A percentile compares a stretch with the other conserved stretches of the same genome.
Conservation (phyloP, 805 yeast species). For the Cyberlindnera americana region DNA sequence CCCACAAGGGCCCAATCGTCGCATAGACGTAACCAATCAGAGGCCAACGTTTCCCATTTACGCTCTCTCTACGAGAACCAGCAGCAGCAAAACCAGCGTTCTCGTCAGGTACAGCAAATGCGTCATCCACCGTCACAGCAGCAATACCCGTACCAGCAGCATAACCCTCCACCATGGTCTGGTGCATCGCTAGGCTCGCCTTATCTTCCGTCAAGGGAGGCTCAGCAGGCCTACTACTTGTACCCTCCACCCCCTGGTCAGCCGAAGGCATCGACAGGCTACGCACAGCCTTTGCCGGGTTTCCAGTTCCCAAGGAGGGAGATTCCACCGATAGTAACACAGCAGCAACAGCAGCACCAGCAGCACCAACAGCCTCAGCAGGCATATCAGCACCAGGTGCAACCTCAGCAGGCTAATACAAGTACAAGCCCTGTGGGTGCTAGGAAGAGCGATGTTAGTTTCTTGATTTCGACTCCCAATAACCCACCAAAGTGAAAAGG, state of each 20-base stretch:
- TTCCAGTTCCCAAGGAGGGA: slow-evolving; percentile 9
- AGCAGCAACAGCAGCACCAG: background rate
- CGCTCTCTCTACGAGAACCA: slow-evolving; percentile 23
- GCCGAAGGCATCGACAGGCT: slow-evolving; percentile 5
- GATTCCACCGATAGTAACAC: slow-evolving; percentile 1
- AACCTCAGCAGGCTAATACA: slow-evolving; percentile 5
- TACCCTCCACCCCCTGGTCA: slow-evolving; percentile 6
- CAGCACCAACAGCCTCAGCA: background rate
- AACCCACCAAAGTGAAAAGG: slow-evolving; percentile 25
- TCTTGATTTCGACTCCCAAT: slow-evolving; percentile 26
- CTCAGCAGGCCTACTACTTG: slow-evolving; percentile 8
- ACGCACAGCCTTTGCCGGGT: slow-evolving; percentile 5
- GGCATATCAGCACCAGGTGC: slow-evolving; percentile 2
- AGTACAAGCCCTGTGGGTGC: slow-evolving; percentile 6
- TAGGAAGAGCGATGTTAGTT: slow-evolving; percentile 25
- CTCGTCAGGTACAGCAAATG: slow-evolving; percentile 1
- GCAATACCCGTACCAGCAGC: slow-evolving; percentile 1
- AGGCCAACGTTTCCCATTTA: slow-evolving; percentile 26
- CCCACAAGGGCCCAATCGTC: slow-evolving; percentile 1
- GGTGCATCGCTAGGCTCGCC: slow-evolving; percentile 15
- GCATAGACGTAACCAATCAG: slow-evolving; percentile 30
- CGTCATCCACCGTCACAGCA: slow-evolving; percentile 3
- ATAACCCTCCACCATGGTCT: slow-evolving; percentile 3
- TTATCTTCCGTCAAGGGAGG: slow-evolving; percentile 12
- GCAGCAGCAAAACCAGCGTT: slow-evolving; percentile 6